A percentile compares a stretch with the other conserved stretches of the same genome.
Conservation (phyloP, 2,329 filamentous ascomycete genomes). For the Blastomyces parvus region DNA sequence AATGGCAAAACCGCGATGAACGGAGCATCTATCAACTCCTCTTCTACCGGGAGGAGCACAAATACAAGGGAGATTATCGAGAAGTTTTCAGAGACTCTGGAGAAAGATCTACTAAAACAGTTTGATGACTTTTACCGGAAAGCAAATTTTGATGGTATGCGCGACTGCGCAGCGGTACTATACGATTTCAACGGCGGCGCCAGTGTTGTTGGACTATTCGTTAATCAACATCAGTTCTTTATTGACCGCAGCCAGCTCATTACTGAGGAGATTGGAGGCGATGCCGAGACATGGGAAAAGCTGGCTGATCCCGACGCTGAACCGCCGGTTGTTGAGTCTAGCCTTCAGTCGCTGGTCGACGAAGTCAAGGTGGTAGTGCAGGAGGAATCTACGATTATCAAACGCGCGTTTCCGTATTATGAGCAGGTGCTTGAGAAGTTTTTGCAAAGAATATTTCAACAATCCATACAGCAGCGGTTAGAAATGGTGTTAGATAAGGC, state of each 20-base stretch:
- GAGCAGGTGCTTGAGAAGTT: slow-evolving; percentile 91
- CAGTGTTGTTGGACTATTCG: slow-evolving; percentile 90
- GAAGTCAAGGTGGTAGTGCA: slow-evolving; percentile 94
- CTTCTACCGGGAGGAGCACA: slow-evolving; percentile 35
- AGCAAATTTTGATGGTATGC: slow-evolving; percentile 96
- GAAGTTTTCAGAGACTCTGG: slow-evolving; percentile 89
- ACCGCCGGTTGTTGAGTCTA: slow-evolving; percentile 82
- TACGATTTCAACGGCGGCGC: slow-evolving; percentile 93
- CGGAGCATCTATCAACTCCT: slow-evolving; percentile 30
- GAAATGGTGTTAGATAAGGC: slow-evolving; percentile 96
- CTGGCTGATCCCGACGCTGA: slow-evolving; percentile 91
- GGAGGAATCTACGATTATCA: slow-evolving; percentile 94
- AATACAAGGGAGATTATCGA: slow-evolving; percentile 85
- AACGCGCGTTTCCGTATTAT: slow-evolving; percentile 89
- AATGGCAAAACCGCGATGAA: slow-evolving; percentile 47
- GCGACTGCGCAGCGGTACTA: slow-evolving; percentile 87
- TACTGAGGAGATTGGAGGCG: slow-evolving; percentile 62
- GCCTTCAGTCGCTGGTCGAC: slow-evolving; percentile 81
- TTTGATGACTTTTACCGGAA: slow-evolving; percentile 95
- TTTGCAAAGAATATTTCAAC: slow-evolving; percentile 90
- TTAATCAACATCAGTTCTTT: slow-evolving; percentile 99
- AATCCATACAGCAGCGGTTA: slow-evolving; percentile 90
- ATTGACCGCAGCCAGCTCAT: slow-evolving; percentile 91
- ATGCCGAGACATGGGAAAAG: slow-evolving; percentile 65
- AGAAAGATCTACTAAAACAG: slow-evolving; percentile 89